phyloP scores from a whole-genome alignment of 257 asterid genomes.

The Petunia axillaris region DNA sequence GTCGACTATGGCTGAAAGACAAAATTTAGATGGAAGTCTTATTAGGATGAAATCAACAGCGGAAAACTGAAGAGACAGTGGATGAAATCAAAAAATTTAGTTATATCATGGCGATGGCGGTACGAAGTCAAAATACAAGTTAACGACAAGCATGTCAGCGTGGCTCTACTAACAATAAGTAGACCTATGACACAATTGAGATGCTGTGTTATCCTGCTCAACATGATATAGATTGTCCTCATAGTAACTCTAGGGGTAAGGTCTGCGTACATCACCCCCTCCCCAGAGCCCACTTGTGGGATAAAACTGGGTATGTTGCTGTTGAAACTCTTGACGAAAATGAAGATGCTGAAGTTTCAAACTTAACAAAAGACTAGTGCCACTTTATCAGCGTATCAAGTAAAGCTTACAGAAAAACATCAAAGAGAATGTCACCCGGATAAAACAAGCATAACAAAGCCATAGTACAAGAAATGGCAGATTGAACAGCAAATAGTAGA shows the following conservation, averaged over 20 bases:
- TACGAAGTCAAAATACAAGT: not conserved
- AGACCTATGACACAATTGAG: not conserved
- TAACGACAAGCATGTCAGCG: not conserved
- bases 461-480: not conserved
- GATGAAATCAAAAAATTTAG: not conserved
- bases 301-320: too few relatives aligned
- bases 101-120: not conserved
- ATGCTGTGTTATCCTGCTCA: slow-evolving; percentile 14
- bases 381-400: not conserved
- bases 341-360: slow-evolving; percentile 11
- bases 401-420: not conserved
- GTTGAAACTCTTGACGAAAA: not conserved
- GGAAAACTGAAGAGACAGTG: not conserved
- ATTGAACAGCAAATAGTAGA: slow-evolving; percentile 1
- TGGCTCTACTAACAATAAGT: slow-evolving; percentile 5
- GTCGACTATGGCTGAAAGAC: not conserved
- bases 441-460: slow-evolving; percentile 12
- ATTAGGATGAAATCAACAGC: not conserved
- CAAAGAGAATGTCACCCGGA: not conserved
- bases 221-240: not conserved
- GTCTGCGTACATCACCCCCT: too few relatives aligned
- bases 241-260: not conserved
- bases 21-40: slow-evolving; percentile 12
- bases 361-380: not conserved
- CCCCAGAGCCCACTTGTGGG: too few relatives aligned